A percentile compares a stretch with the other conserved stretches of the same genome.
phyloP scores from a whole-genome alignment of 495 filamentous ascomycete genomes.

The Ascodesmis nigricans region DNA sequence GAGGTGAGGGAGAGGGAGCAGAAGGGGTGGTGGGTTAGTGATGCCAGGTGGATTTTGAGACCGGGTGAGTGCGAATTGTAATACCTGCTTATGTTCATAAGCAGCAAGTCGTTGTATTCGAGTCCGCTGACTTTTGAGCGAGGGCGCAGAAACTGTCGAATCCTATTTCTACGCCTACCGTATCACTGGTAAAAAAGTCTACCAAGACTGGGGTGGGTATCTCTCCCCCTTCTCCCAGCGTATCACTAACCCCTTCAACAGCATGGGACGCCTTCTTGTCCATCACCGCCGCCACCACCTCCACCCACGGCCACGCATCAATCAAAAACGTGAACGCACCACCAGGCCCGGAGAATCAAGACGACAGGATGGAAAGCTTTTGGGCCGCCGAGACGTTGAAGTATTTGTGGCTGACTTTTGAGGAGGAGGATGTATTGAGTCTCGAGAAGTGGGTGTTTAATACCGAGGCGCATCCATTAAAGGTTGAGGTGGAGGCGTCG shows the following conservation, averaged over 20 bases:
- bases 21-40: conserved; percentile 19
- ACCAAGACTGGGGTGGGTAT: conserved; percentile 28
- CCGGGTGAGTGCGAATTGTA: no score
- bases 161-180: conserved; percentile 28
- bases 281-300: no score
- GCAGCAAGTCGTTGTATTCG: no score
- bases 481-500: no score
- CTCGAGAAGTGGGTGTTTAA: conserved; percentile 36
- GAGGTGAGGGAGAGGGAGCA: conserved; percentile 17
- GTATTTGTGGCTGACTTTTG: conserved; percentile 34
- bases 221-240: no score
- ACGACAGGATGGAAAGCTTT: conserved; percentile 19
- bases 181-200: conserved; percentile 26
- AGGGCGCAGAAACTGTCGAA: conserved; percentile 27
- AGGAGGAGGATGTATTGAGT: conserved; percentile 27
- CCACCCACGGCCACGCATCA: no score
- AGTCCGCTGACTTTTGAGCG: no score
- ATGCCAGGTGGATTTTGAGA: conserved; percentile 22
- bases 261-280: no score
- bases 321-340: no score
- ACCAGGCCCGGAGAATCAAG: conserved; percentile 15
- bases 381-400: conserved; percentile 15
- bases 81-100: no score
- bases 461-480: no score
- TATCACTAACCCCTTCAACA: no score